Evolutionary conservation across 306 rosid genomes (phyloP).

Genomic region (Echinosophora koreensis): DNA sequence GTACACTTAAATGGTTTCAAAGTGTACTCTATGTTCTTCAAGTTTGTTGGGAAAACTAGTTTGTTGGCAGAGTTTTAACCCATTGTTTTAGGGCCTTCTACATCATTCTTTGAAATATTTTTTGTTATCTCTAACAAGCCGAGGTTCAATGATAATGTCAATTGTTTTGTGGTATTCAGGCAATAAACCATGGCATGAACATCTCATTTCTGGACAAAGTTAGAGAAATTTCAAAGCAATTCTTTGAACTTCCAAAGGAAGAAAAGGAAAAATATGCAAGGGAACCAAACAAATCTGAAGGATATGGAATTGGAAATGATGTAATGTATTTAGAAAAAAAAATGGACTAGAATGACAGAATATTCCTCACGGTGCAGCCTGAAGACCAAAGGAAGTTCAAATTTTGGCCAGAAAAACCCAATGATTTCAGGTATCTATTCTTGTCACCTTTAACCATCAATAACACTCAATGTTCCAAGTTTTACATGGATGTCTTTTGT

Average conservation of each 20-base stretch:
- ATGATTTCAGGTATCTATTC: slow-evolving; percentile 58
- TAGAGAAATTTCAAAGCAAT: slow-evolving; percentile 48
- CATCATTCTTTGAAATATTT: too few species aligned
- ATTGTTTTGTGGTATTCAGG: slow-evolving; percentile 43
- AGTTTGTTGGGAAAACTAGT: too few species aligned
- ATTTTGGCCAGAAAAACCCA: slow-evolving; percentile 69
- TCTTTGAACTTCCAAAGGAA: slow-evolving; percentile 58
- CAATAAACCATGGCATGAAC: slow-evolving; percentile 57
- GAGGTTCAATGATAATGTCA: background rate
- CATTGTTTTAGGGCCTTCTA: too few species aligned
- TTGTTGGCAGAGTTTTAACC: too few species aligned
- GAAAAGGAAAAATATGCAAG: slow-evolving; percentile 59
- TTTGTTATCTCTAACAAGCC: too few species aligned
- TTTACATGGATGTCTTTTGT: too few species aligned
- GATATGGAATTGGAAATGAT: slow-evolving; percentile 73
- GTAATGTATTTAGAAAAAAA: slow-evolving; percentile 51
- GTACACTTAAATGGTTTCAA: too few species aligned
- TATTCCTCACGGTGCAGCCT: slow-evolving; percentile 65
- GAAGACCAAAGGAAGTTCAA: slow-evolving; percentile 58
- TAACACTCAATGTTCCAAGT: too few species aligned
- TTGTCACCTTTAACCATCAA: background rate
- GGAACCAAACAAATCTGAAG: slow-evolving; percentile 53
- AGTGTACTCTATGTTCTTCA: too few species aligned
- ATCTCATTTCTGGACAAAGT: slow-evolving; percentile 49
- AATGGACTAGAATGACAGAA: slow-evolving; percentile 79